Evolutionary conservation across 2,329 filamentous ascomycete genomes (phyloP).

Genomic region (Phialophora verrucosa): DNA sequence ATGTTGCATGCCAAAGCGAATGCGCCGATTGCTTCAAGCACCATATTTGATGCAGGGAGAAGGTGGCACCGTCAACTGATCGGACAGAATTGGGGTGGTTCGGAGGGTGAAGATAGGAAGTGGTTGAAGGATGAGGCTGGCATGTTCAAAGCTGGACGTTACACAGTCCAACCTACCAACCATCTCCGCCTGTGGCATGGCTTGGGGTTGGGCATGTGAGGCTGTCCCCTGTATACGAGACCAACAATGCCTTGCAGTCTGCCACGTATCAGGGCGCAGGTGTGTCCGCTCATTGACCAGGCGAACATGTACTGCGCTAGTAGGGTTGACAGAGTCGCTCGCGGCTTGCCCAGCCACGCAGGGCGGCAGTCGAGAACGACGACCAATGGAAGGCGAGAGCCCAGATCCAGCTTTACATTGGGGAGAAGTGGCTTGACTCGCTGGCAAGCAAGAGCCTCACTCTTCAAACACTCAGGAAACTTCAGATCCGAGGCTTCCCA

Average conservation of each 20-base stretch:
- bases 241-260: not conserved
- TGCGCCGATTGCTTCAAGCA: not conserved
- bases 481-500: not conserved
- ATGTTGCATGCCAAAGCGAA: constrained; percentile 5
- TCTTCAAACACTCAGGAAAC: not conserved
- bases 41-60: not conserved
- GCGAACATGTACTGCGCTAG: not conserved
- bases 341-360: not conserved
- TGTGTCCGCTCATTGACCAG: not conserved
- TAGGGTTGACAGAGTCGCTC: not conserved
- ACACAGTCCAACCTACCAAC: not conserved
- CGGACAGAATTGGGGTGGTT: not conserved
- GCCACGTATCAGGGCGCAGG: not conserved
- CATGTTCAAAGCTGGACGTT: not conserved
- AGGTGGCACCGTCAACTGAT: not conserved
- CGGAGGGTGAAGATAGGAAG: not conserved
- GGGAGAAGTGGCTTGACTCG: not conserved
- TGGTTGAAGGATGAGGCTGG: not conserved
- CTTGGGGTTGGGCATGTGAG: not conserved
- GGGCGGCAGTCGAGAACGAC: not conserved
- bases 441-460: not conserved
- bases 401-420: not conserved
- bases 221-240: not conserved
- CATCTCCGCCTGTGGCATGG: not conserved
- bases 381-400: not conserved